Evolutionary conservation across 2,329 filamentous ascomycete species (phyloP).

Genomic region (Juglanconis juglandina): DNA sequence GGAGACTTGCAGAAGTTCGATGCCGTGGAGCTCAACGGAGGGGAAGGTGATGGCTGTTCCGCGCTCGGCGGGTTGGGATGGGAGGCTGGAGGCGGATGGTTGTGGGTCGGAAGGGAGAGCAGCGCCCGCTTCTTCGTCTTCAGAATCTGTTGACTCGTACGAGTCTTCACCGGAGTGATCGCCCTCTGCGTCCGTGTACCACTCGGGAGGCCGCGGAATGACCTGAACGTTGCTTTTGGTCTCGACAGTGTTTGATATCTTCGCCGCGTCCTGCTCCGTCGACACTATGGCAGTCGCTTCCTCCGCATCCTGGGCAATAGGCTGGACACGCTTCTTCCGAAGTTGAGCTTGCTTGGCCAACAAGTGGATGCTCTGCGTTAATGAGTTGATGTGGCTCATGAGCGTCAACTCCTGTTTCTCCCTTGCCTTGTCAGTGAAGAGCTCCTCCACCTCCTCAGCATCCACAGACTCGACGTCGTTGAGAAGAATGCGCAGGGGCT

Average conservation of each 20-base stretch:
- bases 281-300: slow-evolving; percentile 20
- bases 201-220: slow-evolving; percentile 76
- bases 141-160: slow-evolving; percentile 39
- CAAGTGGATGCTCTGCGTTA: slow-evolving; percentile 66
- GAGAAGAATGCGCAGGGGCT: slow-evolving; percentile 63
- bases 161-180: slow-evolving; percentile 46
- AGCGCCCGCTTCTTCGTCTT: slow-evolving; percentile 40
- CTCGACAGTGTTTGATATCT: slow-evolving; percentile 28
- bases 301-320: slow-evolving; percentile 19
- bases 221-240: slow-evolving; percentile 65
- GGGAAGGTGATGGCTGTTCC: slow-evolving; percentile 80
- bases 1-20: slow-evolving; percentile 70
- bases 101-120: slow-evolving; percentile 25
- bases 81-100: slow-evolving; percentile 24
- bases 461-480: slow-evolving; percentile 59
- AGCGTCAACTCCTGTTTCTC: slow-evolving; percentile 60
- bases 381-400: slow-evolving; percentile 71
- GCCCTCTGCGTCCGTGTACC: slow-evolving; percentile 49
- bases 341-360: slow-evolving; percentile 55
- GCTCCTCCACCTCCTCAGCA: slow-evolving; percentile 60
- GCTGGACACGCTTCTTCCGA: slow-evolving; percentile 16
- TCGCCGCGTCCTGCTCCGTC: slow-evolving; percentile 22
- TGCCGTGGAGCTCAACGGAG: slow-evolving; percentile 69
- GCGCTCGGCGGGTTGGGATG: slow-evolving; percentile 48
- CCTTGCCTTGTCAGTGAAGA: slow-evolving; percentile 58